Evolutionary conservation across 78 protist species (phyloP), one percentile per base, ranked within the genome.

Genomic region (Tieghemostelium lacteum): DNA sequence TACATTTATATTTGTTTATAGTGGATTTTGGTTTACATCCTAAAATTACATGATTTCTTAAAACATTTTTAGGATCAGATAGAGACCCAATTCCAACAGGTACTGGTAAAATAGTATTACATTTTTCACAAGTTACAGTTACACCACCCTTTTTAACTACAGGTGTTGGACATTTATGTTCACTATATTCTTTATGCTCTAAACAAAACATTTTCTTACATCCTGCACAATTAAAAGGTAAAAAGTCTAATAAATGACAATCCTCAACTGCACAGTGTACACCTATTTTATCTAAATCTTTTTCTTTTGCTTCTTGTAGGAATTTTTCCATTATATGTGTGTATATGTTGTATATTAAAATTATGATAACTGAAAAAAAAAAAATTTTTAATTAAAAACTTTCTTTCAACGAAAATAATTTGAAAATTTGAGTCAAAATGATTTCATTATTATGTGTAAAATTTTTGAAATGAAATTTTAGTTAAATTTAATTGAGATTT

Each of bases 271-370:
- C 1, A 31, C 76, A 70, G 31, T 70, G 76, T 19, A 29, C 62
- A 0, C 76, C 76, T 19, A 70, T 50, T 70, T 70, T 70, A 70
- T 70, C 76, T 50, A 70, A 70, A 70, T 70, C 76, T 70, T 52
- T 70, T 16, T 70, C 76, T n/a, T n/a, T n/a, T n/a, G n/a, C n/a
- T n/a, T n/a, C n/a, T n/a, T n/a, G n/a, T n/a, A n/a, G n/a, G n/a
- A n/a, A n/a, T n/a, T n/a, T n/a, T n/a, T n/a, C n/a, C n/a, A n/a
- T n/a, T n/a, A n/a, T n/a, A n/a, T n/a, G n/a, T n/a, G n/a, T n/a
- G n/a, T n/a, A n/a, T n/a, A n/a, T n/a, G n/a, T n/a, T n/a, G n/a
- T n/a, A n/a, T n/a, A n/a, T n/a, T n/a, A n/a, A n/a, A n/a, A n/a
- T n/a, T n/a, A n/a, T n/a, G n/a, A n/a, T n/a, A n/a, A n/a, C n/a